phyloP scores from a whole-genome alignment of 164 flowering plant genomes.

The Liriodendron chinense region DNA sequence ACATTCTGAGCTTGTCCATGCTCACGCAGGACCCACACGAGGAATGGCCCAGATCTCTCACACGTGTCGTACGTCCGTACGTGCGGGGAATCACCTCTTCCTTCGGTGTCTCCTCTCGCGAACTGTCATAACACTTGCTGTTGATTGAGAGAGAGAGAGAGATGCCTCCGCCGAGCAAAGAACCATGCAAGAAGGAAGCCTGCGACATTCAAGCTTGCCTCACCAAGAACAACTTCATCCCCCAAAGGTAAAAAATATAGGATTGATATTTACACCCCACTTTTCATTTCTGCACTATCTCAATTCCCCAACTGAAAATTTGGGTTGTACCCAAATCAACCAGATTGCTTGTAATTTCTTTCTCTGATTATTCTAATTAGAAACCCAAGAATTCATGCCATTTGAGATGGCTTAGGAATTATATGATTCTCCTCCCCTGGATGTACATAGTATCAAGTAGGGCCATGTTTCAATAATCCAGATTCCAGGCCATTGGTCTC shows the following conservation, averaged over 20 bases:
- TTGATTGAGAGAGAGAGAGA: conserved; percentile 5
- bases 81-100: no score
- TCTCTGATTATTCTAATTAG: not conserved
- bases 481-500: no score
- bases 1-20: no score
- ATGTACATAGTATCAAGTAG: no score
- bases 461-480: no score
- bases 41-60: no score
- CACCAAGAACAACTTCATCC: conserved; percentile 75
- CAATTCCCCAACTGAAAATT: not conserved
- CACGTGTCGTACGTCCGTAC: no score
- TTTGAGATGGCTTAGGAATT: not conserved
- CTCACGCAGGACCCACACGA: no score
- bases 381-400: not conserved
- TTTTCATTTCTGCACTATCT: not conserved
- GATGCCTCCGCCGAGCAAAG: conserved; percentile 59
- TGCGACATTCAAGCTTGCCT: conserved; percentile 94
- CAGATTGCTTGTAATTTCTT: not conserved
- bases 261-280: no score
- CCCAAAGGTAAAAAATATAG: conserved; percentile 45
- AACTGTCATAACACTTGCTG: no score
- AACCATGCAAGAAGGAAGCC: conserved; percentile 92
- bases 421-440: no score
- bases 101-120: no score
- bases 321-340: not conserved